Base-by-base conservation (phyloP, 495 filamentous ascomycete species). In the Chaetomium tenue region DNA sequence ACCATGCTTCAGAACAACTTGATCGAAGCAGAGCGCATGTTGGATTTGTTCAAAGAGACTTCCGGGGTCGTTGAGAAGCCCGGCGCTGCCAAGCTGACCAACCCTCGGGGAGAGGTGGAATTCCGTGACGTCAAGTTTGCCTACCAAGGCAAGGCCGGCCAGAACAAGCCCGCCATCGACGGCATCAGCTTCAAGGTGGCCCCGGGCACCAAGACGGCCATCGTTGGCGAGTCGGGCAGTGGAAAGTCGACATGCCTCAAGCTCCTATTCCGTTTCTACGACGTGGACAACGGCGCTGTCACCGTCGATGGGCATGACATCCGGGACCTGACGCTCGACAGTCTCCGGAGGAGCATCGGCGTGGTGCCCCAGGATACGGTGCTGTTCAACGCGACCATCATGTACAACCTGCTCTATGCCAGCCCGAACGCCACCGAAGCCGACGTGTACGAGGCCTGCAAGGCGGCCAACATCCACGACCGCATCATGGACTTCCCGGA, bases 341-440 rank as follows among this genome's bases (percentile, higher is more conserved):
- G 40, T 18, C 40, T 44, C 40, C 40, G 40, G 40, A 3, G 13
- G 40, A 44, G 40, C 11, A 44, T 97, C 71, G 93, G 93, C 46
- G 92, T 97, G 59, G 94, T 98, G 40, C 93, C 94, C 6, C 93
- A 98, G 74, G 93, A 97, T 71, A 96, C 91, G 2, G 85, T 95
- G 3, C 81, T 98, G 39, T 98, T 97, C 83, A 97, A 98, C 72
- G 93, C 96, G 74, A 89, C 88, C 0, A 76, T 98, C 65, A 95
- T 97, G 93, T 82, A 97, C 78, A 98, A 98, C 69, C 77, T 98
- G 64, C 89, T 86, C 72, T 98, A 98, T 72, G 93, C 94, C 48
- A 93, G 92, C 69, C 91, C 88, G 42, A 70, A 81, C 44, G 92
- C 88, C 23, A 89, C 90, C 2, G 89, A 97, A 65, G 91, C 91